Evolutionary conservation across 495 filamentous ascomycete genomes (phyloP), one percentile per base, ranked within the genome.

Genomic region (Trypethelium eluteriae): DNA sequence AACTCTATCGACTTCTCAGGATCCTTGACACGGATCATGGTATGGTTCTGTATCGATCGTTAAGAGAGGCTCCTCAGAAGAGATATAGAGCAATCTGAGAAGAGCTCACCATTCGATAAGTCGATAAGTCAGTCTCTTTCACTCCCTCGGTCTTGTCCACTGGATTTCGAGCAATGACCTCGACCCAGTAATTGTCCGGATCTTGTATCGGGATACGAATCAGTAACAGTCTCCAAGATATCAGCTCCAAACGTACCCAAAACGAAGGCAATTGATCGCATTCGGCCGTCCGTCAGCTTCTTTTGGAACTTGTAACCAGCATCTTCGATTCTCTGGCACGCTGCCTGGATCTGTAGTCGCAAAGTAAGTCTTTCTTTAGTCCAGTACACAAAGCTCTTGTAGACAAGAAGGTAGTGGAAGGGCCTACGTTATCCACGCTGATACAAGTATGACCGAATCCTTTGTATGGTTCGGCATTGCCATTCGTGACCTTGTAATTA

Each of bases 1-100:
- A 95, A 98, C 69, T 88, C 87, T 57, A 97, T 77, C 12, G 88
- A 92, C 70, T 84, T 85, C 74, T 96, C 89, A 41, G 85, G 81
- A 72, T 93, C 89, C 81, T 97, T 98, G 75, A 97, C 88, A 36
- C 94, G 89, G 69, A 98, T 85, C 94, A 97, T 98, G 66, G 92
- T 96, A 77, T 91, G 89, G 74, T 91, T 91, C 82, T 85, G 72
- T 59, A 12, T 59, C 64, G 5, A 53, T 16, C 10, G 53, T 61
- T 64, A 72, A 25, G 70, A 63, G 69, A 71, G 49, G 18, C 11
- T 53, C 18, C 11, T 53, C 49, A 18, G 18, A 18, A 14, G 16
- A 16, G 25, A 25, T 25, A 16, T 14, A 53, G 50, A 16, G 61
- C 7, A 63, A 65, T 2, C 72, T 79, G 79, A 71, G 41, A 14